Percentiles rank a stretch among this genome's conserved stretches.
Conservation (phyloP, 176 grass and related monocot species). For the Bolboschoenus planiculmis region DNA sequence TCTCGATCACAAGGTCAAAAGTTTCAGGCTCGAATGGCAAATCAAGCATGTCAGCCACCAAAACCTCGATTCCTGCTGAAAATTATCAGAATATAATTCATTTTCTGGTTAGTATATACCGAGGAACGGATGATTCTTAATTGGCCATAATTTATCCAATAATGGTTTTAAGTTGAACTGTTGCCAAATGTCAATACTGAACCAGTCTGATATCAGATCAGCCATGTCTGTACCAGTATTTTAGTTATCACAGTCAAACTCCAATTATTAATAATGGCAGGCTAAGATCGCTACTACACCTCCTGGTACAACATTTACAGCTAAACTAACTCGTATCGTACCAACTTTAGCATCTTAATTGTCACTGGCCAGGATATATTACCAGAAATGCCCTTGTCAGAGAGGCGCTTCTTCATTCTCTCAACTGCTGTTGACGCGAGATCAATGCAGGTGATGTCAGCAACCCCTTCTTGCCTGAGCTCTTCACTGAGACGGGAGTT, state of each 20-base stretch:
- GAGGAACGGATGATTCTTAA: neutral
- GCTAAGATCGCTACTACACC: neutral
- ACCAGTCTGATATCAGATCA: neutral
- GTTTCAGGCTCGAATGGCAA: constrained; percentile 50
- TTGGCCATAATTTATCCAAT: neutral
- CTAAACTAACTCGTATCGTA: neutral
- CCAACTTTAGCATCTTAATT: neutral
- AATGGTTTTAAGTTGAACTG: neutral
- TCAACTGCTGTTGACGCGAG: constrained; percentile 61
- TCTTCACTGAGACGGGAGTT: constrained; percentile 79
- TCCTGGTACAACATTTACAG: neutral
- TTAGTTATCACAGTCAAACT: neutral
- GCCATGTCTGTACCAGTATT: neutral
- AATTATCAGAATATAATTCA: neutral
- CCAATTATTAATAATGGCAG: neutral
- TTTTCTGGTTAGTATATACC: neutral
- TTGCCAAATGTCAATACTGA: neutral
- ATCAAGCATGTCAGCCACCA: constrained; percentile 81
- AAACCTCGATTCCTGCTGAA: constrained; percentile 54
- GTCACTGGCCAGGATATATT: neutral
- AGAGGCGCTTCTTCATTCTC: constrained; percentile 55
- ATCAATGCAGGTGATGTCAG: constrained; percentile 76
- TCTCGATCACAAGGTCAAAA: constrained; percentile 75
- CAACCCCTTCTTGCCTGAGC: constrained; percentile 49
- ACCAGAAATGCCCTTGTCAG: constrained; percentile 40